phyloP scores from a whole-genome alignment of 2,329 filamentous ascomycete species.

The Chrysoporthe austroafricana region DNA sequence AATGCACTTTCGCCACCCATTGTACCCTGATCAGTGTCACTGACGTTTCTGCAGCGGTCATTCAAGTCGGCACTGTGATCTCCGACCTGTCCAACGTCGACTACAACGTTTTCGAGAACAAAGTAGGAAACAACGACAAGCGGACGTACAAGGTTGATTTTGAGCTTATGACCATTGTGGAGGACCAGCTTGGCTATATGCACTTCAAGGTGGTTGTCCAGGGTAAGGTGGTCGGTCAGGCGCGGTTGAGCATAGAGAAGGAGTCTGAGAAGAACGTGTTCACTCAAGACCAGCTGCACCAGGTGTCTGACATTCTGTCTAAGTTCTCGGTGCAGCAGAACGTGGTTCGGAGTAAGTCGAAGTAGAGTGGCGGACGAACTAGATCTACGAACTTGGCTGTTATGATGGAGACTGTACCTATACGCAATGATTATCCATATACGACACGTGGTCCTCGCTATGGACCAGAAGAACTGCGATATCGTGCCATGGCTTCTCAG shows the following conservation, averaged over 20 bases:
- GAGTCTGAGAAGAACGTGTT: constrained; percentile 3
- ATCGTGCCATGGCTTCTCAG: too few species aligned
- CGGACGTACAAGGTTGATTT: constrained; percentile 9
- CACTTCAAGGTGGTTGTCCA: constrained; percentile 10
- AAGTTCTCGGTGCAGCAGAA: constrained; percentile 1
- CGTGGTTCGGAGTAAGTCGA: not conserved
- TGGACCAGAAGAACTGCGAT: too few species aligned
- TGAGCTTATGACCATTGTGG: constrained; percentile 2
- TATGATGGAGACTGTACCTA: not conserved
- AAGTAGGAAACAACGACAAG: not conserved
- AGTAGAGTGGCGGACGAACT: not conserved
- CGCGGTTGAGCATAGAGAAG: constrained; percentile 11
- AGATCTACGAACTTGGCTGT: not conserved
- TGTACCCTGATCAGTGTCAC: not conserved
- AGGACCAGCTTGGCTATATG: constrained; percentile 13
- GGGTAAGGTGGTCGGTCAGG: constrained; percentile 6
- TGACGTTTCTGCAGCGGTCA: not conserved
- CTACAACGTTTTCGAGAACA: constrained; percentile 6
- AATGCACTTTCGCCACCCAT: not conserved
- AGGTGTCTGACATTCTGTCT: not conserved
- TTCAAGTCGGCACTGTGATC: constrained; percentile 12
- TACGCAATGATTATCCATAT: not conserved
- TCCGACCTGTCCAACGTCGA: constrained; percentile 11
- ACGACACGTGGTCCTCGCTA: too few species aligned
- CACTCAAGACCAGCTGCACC: not conserved